Conservation (phyloP, 1,284 basidiomycete genomes). For the Leccinum pachyderme region DNA sequence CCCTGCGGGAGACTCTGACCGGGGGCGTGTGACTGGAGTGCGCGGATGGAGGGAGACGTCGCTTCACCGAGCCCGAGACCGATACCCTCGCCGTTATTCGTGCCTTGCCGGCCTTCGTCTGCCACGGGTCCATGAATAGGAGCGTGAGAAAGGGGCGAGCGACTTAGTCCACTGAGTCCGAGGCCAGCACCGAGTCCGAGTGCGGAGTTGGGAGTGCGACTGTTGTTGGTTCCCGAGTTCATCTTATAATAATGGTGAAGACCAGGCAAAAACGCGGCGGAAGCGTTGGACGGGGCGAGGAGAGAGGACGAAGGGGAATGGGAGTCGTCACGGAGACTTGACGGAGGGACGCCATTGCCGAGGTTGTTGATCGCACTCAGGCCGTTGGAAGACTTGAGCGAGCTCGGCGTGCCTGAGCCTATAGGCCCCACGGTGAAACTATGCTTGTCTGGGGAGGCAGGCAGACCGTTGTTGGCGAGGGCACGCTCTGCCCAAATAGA, state of each 20-base stretch:
- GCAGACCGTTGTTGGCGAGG: conserved; percentile 26
- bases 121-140: conserved; percentile 31
- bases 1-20: conserved; percentile 87
- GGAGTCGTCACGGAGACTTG: conserved; percentile 37
- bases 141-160: conserved; percentile 30
- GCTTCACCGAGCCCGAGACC: conserved; percentile 33
- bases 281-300: conserved; percentile 67
- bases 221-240: conserved; percentile 28
- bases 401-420: conserved; percentile 45
- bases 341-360: conserved; percentile 8
- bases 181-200: conserved; percentile 27
- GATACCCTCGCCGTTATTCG: conserved; percentile 23
- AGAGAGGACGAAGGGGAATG: conserved; percentile 41
- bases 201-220: conserved; percentile 20
- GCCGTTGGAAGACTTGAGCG: conserved; percentile 45
- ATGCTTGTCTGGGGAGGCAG: conserved; percentile 32
- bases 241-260: conserved; percentile 62
- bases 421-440: conserved; percentile 31
- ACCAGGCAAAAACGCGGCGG: conserved; percentile 73
- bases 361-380: conserved; percentile 30
- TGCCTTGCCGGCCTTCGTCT: conserved; percentile 36
- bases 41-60: conserved; percentile 64
- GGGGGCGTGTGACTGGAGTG: conserved; percentile 75
- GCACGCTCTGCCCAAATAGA: conserved; percentile 64
- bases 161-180: conserved; percentile 27